Conservation (phyloP, 345 rosid species). For the Gossypium stocksii region DNA sequence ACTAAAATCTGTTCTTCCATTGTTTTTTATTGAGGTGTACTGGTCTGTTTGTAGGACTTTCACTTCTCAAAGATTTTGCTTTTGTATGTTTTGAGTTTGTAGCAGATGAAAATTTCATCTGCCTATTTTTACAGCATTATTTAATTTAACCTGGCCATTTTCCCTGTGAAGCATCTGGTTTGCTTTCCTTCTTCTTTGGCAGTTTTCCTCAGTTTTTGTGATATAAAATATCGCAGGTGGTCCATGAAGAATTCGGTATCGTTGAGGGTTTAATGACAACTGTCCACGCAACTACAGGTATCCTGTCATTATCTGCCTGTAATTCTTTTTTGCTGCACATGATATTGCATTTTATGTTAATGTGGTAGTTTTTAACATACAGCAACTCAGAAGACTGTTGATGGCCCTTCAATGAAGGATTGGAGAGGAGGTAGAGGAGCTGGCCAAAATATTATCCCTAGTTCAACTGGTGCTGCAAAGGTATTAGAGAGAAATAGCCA, state of each 20-base stretch:
- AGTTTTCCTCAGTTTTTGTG: neutral
- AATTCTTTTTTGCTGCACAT: neutral
- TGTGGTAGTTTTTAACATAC: conserved; percentile 24
- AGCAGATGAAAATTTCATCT: neutral
- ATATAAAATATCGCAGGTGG: conserved; percentile 51
- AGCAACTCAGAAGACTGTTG: conserved; percentile 50
- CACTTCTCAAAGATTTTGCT: neutral
- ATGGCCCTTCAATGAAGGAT: conserved; percentile 98
- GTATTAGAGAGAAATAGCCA: conserved; percentile 28
- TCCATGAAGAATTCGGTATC: conserved; percentile 96
- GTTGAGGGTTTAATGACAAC: conserved; percentile 98
- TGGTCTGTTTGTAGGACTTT: conserved; percentile 6
- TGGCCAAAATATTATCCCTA: conserved; percentile 96
- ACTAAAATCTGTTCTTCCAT: neutral
- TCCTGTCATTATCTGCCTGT: conserved; percentile 15
- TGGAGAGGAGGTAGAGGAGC: conserved; percentile 99
- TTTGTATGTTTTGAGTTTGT: neutral
- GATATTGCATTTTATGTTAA: neutral
- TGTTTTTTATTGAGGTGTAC: neutral
- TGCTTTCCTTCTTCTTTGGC: neutral
- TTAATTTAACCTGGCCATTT: neutral
- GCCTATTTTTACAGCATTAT: neutral
- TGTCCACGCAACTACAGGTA: conserved; percentile 98
- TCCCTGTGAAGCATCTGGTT: neutral
- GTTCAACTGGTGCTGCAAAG: conserved; percentile 99